Percentiles rank a stretch among this genome's conserved stretches.
phyloP scores from a whole-genome alignment of 2,329 filamentous ascomycete species.

The Scolecobasidium constrictum region DNA sequence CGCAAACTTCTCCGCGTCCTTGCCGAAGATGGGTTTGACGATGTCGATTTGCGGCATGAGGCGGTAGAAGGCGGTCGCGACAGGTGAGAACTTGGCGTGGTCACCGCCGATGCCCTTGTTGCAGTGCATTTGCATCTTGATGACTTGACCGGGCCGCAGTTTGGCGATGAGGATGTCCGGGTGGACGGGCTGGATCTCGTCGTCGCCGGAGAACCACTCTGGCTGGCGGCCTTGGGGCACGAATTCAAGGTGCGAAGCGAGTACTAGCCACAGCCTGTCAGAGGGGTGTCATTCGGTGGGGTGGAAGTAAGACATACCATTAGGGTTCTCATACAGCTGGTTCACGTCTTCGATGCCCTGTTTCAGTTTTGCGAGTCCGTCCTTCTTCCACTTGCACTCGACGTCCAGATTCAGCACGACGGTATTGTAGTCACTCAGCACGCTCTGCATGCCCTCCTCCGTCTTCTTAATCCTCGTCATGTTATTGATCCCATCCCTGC shows the following conservation, averaged over 20 bases:
- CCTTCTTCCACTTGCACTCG: conserved; percentile 67
- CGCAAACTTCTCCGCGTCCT: conserved; percentile 80
- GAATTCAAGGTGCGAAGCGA: conserved; percentile 36
- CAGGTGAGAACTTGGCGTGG: conserved; percentile 94
- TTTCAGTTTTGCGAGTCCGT: conserved; percentile 45
- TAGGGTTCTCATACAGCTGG: conserved; percentile 77
- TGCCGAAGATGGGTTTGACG: conserved; percentile 68
- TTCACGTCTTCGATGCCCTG: conserved; percentile 67
- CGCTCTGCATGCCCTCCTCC: conserved; percentile 32
- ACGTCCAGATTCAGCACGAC: conserved; percentile 67
- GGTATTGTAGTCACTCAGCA: conserved; percentile 71
- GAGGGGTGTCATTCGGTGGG: not conserved
- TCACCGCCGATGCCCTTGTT: conserved; percentile 90
- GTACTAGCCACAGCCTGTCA: conserved; percentile 19
- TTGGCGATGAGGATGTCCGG: conserved; percentile 93
- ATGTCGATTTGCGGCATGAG: conserved; percentile 84
- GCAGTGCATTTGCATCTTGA: conserved; percentile 82
- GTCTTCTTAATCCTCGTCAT: conserved; percentile 75
- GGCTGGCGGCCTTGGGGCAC: conserved; percentile 63
- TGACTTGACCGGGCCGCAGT: conserved; percentile 78
- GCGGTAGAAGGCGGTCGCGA: conserved; percentile 88
- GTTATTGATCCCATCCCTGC: conserved; percentile 65
- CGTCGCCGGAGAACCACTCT: conserved; percentile 23
- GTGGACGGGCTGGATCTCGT: conserved; percentile 66
- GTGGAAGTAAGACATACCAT: conserved; percentile 23